Base-by-base conservation (phyloP, 768 basidiomycete species). In the Pulveroboletus sp. region DNA sequence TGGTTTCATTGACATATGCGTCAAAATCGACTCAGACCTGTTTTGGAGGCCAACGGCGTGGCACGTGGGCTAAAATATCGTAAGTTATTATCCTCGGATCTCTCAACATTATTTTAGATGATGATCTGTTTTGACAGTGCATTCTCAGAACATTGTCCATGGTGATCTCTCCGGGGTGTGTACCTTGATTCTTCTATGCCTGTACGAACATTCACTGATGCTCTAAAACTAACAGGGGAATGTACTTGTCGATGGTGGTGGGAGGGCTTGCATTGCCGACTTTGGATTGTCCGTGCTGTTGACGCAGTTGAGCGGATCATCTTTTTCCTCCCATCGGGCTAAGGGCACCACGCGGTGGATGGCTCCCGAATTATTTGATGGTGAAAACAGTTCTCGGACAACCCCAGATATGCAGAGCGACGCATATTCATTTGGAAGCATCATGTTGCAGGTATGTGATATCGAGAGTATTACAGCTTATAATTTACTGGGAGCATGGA, bases 361-460 rank as follows among this genome's bases (percentile, higher is more conserved):
- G 29, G 29, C 37, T 4, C 45, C 39, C 29, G 33, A 35, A 29
- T 25, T 40, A 23, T 27, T 46, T 10, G 36, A 46, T 8, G 4
- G 14, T 9, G 25, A 27, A 23, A 24, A 35, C 12, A n/a, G 27
- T 6, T 23, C 19, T 21, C 13, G 25, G 9, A 8, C 13, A 23
- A 40, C 2, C 8, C 32, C 45, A 10, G 51, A 20, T 4, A 27
- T 14, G 19, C 35, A 27, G 25, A 49, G 51, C 5, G 43, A 55
- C 21, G 25, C 39, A 7, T 53, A 53, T 17, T 52, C 50, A 3
- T 53, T 53, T 24, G 42, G 50, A 29, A 47, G 50, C 17, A 31
- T 55, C 24, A 52, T 45, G 53, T 42, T 55, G 10, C 51, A 52
- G 45, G 53, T 52, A 12, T 29, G 52, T 39, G 25, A 32, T 20